These are phyloP conservation scores for Cryphonectria carpinicola DNA, from an alignment of 2,329 filamentous ascomycete genomes.

Conservation along the genomic window DNA sequence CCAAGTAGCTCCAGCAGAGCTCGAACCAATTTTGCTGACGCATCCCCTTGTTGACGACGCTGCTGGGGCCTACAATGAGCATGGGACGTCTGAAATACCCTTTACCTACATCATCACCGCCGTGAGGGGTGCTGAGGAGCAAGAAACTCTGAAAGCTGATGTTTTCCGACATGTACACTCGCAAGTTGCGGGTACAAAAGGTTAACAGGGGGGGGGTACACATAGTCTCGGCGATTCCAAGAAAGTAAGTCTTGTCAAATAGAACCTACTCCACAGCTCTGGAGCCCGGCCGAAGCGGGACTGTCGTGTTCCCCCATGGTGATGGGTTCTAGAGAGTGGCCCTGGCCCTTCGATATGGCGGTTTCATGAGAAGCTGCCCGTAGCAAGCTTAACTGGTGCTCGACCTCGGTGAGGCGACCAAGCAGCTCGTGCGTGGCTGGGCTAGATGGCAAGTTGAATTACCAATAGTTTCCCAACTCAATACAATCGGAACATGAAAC, in stretches of 20 bases:
- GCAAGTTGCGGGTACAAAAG: constrained; percentile 22
- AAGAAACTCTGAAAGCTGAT: constrained; percentile 2
- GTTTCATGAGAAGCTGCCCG: constrained; percentile 6
- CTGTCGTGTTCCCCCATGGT: background rate
- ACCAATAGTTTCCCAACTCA: background rate
- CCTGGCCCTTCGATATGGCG: background rate
- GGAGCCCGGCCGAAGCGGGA: constrained; percentile 8
- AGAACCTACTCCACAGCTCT: background rate
- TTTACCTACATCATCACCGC: constrained; percentile 22
- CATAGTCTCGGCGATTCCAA: constrained; percentile 18
- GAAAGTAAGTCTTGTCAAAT: constrained; percentile 18
- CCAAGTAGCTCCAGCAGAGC: constrained; percentile 24
- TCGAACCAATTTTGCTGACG: constrained; percentile 21
- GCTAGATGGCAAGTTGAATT: background rate
- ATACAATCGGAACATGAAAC: background rate
- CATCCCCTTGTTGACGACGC: constrained; percentile 21
- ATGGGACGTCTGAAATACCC: constrained; percentile 25
- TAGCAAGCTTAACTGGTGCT: constrained; percentile 22
- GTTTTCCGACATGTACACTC: constrained; percentile 13
- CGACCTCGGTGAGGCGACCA: constrained; percentile 19
- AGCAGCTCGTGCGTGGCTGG: constrained; percentile 8
- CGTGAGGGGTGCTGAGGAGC: background rate
- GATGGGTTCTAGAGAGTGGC: background rate
- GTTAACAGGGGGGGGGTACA: constrained; percentile 18
- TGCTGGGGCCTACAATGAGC: constrained; percentile 22